Evolutionary conservation across 331 rosid species (phyloP), one percentile per base, ranked within the genome.

Genomic region (Ulmus americana): DNA sequence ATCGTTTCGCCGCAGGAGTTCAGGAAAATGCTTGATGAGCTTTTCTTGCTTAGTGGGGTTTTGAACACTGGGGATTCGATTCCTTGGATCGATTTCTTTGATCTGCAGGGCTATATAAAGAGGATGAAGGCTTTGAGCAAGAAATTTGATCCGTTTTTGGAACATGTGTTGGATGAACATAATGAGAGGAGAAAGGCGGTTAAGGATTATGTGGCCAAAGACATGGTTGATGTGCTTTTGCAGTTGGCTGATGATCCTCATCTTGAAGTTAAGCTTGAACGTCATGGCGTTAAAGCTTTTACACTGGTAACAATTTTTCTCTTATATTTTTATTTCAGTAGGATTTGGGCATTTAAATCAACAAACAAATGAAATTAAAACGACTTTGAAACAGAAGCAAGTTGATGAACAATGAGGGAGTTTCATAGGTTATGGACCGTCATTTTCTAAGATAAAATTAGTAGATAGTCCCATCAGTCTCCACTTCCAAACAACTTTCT

Each of bases 81-180:
- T 0, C 97, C 95, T 50, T 90, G 95, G 92, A 41, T 86, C 3
- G 9, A 84, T 61, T 86, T 86, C 84, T 47, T 86, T 69, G 97
- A 90, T 45, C 41, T 83, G 42, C 95, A 90, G 49, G 97, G 97
- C 5, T 87, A 86, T 46, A 56, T 83, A 3, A 90, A 81, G 86
- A 83, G 95, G 53, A 90, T 86, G 97, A 90, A 86, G 78, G 68
- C 77, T 10, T 39, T 85, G 85, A 64, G 80, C 67, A 86, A 79
- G 82, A 90, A 87, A 22, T 64, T 87, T 43, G 88, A 86, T 61
- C 61, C 71, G 65, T 90, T 90, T 51, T 51, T 90, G 76, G 97
- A 90, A 63, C 86, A 85, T 53, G 90, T 90, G 7, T 68, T 90
- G 85, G 95, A 90, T 28, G 95, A 87, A 77, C 97, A 87, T 46